A percentile compares a stretch with the other conserved stretches of the same genome.
phyloP scores from a whole-genome alignment of 148 eudicot genomes.

The Tetragonia tetragonoides region DNA sequence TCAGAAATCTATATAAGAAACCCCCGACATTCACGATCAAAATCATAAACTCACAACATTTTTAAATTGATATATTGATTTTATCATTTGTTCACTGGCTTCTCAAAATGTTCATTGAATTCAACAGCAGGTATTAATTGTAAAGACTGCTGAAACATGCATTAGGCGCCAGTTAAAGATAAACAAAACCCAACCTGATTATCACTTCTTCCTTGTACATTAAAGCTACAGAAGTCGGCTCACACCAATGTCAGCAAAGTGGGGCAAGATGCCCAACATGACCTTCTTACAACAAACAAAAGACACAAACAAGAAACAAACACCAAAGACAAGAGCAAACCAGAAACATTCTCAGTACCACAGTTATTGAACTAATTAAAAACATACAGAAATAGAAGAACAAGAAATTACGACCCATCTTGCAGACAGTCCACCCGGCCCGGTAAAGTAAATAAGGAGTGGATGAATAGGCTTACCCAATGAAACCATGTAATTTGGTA shows the following conservation, averaged over 20 bases:
- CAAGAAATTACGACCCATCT: constrained; percentile 29
- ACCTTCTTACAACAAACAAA: constrained; percentile 89
- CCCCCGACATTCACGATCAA: not conserved
- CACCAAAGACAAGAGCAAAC: constrained; percentile 92
- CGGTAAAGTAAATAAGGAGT: constrained; percentile 37
- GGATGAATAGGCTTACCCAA: constrained; percentile 84
- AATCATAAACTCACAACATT: not conserved
- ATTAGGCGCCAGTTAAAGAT: constrained; percentile 69
- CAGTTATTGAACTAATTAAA: constrained; percentile 45
- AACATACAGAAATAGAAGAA: constrained; percentile 31
- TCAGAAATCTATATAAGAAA: constrained; percentile 18
- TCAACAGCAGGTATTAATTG: not conserved
- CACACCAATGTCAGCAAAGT: constrained; percentile 98
- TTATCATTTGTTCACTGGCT: not conserved
- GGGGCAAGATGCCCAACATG: constrained; percentile 95
- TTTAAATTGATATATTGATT: not conserved
- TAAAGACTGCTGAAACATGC: constrained; percentile 58
- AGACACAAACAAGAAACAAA: constrained; percentile 94
- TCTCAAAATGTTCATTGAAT: not conserved
- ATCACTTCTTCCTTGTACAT: constrained; percentile 78
- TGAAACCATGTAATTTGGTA: constrained; percentile 73
- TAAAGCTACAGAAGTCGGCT: constrained; percentile 98
- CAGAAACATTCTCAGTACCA: constrained; percentile 84
- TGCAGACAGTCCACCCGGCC: constrained; percentile 31
- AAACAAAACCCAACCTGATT: constrained; percentile 93